phyloP scores from a whole-genome alignment of 306 rosid species.

The Lathyrus sativus region DNA sequence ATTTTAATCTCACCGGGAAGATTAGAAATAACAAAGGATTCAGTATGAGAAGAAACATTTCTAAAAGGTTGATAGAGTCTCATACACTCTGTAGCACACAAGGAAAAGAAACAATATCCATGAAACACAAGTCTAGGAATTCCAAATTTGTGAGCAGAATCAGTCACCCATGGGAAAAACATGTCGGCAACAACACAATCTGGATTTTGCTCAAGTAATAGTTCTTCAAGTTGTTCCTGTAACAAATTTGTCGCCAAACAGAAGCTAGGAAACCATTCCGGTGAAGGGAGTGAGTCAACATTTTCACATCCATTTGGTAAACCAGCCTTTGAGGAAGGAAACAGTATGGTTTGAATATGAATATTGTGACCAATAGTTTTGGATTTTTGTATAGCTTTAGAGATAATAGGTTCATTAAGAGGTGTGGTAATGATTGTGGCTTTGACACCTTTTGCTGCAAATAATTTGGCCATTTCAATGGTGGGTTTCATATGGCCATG shows the following conservation, averaged over 20 bases:
- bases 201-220: constrained; percentile 10
- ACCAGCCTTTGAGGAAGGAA: constrained; percentile 32
- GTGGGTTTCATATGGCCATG: constrained; percentile 42
- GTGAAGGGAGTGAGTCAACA: constrained; percentile 7
- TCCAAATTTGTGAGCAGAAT: constrained; percentile 38
- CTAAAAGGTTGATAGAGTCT: constrained; percentile 34
- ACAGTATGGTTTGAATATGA: constrained; percentile 31
- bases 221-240: constrained; percentile 37
- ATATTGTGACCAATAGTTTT: background rate
- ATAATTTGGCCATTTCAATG: constrained; percentile 45
- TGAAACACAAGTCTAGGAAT: constrained; percentile 46
- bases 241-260: constrained; percentile 4
- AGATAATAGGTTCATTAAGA: constrained; percentile 32
- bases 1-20: constrained; percentile 47
- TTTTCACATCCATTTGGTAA: constrained; percentile 46
- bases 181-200: constrained; percentile 35
- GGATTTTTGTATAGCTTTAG: constrained; percentile 31
- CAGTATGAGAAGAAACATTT: constrained; percentile 47
- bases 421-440: constrained; percentile 59
- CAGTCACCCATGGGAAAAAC: constrained; percentile 41
- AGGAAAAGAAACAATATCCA: constrained; percentile 35
- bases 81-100: constrained; percentile 25
- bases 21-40: constrained; percentile 42
- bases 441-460: constrained; percentile 35
- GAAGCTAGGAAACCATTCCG: background rate